Conservation (phyloP, 2,329 filamentous ascomycete genomes). For the Sordariomycetes sp. region DNA sequence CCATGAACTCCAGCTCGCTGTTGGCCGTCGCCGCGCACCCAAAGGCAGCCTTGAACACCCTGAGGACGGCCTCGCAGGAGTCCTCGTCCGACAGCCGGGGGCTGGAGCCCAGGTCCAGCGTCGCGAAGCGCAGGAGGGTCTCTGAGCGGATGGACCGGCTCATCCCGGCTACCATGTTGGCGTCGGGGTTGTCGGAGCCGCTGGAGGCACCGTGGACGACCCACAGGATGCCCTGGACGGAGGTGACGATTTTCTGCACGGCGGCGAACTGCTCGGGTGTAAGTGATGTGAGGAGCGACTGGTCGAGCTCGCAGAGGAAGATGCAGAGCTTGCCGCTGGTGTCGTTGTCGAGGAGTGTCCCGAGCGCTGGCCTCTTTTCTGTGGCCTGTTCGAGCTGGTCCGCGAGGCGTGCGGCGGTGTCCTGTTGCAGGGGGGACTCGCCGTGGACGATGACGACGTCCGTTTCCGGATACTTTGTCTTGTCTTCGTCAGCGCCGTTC, state of each 20-base stretch:
- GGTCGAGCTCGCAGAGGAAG: constrained; percentile 31
- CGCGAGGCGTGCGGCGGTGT: constrained; percentile 8
- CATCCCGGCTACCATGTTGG: constrained; percentile 33
- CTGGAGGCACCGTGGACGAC: constrained; percentile 26
- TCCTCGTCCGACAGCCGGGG: constrained; percentile 9
- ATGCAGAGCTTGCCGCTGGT: constrained; percentile 19
- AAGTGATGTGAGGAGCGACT: constrained; percentile 28
- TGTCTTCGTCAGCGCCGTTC: not conserved
- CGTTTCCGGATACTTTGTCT: not conserved
- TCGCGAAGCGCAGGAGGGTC: constrained; percentile 29
- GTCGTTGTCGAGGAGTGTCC: constrained; percentile 12
- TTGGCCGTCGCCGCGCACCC: constrained; percentile 16
- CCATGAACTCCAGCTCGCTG: constrained; percentile 31
- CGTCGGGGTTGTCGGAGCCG: constrained; percentile 21
- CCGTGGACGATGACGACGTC: constrained; percentile 11
- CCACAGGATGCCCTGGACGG: constrained; percentile 25
- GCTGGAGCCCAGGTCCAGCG: constrained; percentile 28
- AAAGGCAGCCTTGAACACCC: constrained; percentile 24
- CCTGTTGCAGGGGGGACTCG: constrained; percentile 9
- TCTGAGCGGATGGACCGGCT: constrained; percentile 35
- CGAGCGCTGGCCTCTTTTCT: constrained; percentile 7
- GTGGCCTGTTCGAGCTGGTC: constrained; percentile 9
- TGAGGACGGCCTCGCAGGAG: constrained; percentile 20
- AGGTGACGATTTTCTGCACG: constrained; percentile 22
- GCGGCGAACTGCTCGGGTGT: constrained; percentile 23